Evolutionary conservation across 768 basidiomycete genomes (phyloP).

Genomic region (Suillus tomentosus): DNA sequence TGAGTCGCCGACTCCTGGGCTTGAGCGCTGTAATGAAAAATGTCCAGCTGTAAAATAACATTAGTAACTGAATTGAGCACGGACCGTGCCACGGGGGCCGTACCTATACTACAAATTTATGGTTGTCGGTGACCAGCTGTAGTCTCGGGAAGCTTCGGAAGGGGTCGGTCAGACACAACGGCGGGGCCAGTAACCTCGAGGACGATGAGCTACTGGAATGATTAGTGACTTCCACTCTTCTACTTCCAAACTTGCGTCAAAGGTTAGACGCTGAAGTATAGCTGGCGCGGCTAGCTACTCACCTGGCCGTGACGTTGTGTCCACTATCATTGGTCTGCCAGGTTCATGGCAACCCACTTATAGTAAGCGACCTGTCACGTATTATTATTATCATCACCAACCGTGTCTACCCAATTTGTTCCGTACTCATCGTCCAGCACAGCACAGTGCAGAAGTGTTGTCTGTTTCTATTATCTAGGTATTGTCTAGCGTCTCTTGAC

Average conservation of each 20-base stretch:
- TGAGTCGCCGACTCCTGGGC: neutral
- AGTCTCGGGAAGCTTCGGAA: neutral
- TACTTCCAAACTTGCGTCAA: neutral
- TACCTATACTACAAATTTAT: neutral
- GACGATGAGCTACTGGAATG: neutral
- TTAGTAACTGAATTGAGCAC: neutral
- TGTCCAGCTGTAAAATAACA: neutral
- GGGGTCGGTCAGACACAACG: neutral
- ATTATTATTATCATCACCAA: neutral
- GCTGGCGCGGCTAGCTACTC: neutral
- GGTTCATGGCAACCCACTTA: slow-evolving; percentile 5
- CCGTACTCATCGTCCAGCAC: slow-evolving; percentile 3
- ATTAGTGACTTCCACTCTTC: neutral
- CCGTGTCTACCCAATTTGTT: slow-evolving; percentile 7
- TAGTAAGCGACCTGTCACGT: slow-evolving; percentile 6
- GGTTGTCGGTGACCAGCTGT: neutral
- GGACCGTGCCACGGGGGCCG: neutral
- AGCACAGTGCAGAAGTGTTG: neutral
- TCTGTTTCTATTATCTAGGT: neutral
- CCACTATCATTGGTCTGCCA: neutral
- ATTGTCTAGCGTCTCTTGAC: neutral
- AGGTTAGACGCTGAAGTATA: neutral
- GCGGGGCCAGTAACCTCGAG: neutral
- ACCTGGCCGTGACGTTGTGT: neutral
- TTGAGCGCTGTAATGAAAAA: neutral